Evolutionary conservation across 2,329 filamentous ascomycete species (phyloP), one percentile per base, ranked within the genome.

Genomic region (Trichoderma aggressivum): DNA sequence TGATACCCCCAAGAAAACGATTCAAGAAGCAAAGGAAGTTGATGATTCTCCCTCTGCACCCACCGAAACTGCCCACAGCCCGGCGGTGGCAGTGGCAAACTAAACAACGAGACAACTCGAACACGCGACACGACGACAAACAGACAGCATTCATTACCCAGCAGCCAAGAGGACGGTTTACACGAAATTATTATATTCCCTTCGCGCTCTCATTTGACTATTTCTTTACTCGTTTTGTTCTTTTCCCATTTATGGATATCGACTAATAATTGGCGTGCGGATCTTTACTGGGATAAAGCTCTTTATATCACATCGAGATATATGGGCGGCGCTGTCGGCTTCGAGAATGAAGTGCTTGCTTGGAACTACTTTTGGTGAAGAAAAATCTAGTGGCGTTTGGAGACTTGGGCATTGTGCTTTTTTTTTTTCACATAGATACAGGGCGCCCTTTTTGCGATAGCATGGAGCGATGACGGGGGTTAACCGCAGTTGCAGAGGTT

Each of bases 1-100:
- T 30, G 78, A 79, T 11, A 81, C 79, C 1, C 78, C 79, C 11
- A 78, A 75, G 55, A 80, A 78, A 72, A 64, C 71, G 62, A 70
- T 69, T 28, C 73, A 75, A 64, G 76, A 78, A 39, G 32, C 39
- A 36, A 75, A 72, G 10, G 61, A 62, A 39, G 68, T 47, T 67
- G 43, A 59, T 10, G 60, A 61, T 24, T 60, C 68, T 47, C 63
- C 32, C 28, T 53, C 62, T n/a, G 50, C 67, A 16, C 53, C 63
- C 32, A 70, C 55, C 18, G 71, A 70, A 47, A 32, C 59, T 18
- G 50, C 30, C 14, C 67, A 60, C 39, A 43, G 39, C 14, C 61
- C 21, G 26, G 60, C 65, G 1, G 55, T 70, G 36, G 55, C 65
- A 18, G 70, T 56, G 26, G 62, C 53, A 18, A 61, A 70, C 24